A percentile compares a stretch with the other conserved stretches of the same genome.
Conservation (phyloP, 345 rosid species). For the Ceriops tagal region DNA sequence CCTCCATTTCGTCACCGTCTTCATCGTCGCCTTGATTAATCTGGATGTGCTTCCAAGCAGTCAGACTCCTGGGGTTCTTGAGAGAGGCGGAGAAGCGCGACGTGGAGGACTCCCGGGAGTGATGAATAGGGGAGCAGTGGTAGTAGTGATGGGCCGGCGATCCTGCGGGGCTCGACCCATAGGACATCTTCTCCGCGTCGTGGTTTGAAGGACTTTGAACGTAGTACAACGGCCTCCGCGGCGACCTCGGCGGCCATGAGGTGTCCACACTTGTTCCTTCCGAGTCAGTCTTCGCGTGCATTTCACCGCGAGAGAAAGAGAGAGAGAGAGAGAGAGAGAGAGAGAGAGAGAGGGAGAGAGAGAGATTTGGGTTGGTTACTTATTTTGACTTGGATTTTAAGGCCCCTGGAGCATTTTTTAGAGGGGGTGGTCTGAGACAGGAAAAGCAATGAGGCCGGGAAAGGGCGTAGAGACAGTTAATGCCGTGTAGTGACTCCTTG, state of each 20-base stretch:
- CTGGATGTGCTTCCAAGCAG: slow-evolving; percentile 56
- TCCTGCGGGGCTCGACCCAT: slow-evolving; percentile 72
- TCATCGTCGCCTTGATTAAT: slow-evolving; percentile 26
- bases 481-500: no score
- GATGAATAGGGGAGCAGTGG: slow-evolving; percentile 89
- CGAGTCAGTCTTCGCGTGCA: slow-evolving; percentile 94
- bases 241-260: slow-evolving; percentile 57
- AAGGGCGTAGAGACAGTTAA: slow-evolving; percentile 1
- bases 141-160: slow-evolving; percentile 81
- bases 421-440: no score
- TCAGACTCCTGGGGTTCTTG: slow-evolving; percentile 46
- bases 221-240: slow-evolving; percentile 68
- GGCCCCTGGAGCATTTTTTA: no score
- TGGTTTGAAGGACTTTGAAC: slow-evolving; percentile 97
- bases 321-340: background rate
- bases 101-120: slow-evolving; percentile 92
- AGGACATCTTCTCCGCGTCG: slow-evolving; percentile 92
- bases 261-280: slow-evolving; percentile 79
- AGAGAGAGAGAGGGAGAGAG: background rate
- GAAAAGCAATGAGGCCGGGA: background rate
- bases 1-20: slow-evolving; percentile 34
- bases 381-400: no score
- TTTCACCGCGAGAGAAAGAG: slow-evolving; percentile 11
- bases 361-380: background rate
- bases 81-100: slow-evolving; percentile 80